These are phyloP conservation scores for Capillidium heterosporum DNA, from an alignment of 371 early-diverging fungal species.

Conservation along the genomic window DNA sequence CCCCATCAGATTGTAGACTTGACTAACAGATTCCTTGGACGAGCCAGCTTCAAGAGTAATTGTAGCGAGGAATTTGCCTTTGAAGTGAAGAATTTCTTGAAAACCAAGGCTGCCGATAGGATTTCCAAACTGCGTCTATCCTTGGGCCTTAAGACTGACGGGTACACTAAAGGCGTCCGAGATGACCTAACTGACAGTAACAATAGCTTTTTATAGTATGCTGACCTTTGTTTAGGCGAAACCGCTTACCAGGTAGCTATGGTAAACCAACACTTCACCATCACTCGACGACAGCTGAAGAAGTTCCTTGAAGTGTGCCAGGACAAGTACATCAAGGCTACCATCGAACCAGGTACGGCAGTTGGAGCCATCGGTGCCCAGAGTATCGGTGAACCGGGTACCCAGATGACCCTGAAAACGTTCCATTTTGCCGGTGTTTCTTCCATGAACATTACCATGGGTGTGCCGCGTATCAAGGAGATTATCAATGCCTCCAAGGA, in stretches of 20 bases:
- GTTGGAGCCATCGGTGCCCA: conserved; percentile 98
- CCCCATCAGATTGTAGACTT: conserved; percentile 54
- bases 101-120: conserved; percentile 12
- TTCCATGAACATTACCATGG: conserved; percentile 96
- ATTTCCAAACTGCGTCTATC: conserved; percentile 12
- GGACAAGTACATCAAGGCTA: conserved; percentile 68
- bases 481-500: conserved; percentile 83
- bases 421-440: conserved; percentile 99
- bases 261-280: conserved; percentile 40
- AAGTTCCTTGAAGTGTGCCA: conserved; percentile 60
- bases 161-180: not conserved
- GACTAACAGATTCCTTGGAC: conserved; percentile 23
- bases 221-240: not conserved
- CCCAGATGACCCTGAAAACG: conserved; percentile 99
- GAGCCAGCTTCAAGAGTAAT: conserved; percentile 26
- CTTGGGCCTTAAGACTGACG: conserved; percentile 17
- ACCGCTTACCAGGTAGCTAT: too few species aligned
- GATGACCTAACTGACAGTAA: not conserved
- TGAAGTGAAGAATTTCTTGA: not conserved
- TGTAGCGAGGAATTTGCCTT: not conserved
- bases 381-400: conserved; percentile 98
- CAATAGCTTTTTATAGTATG: not conserved
- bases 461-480: conserved; percentile 99
- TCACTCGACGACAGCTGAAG: conserved; percentile 56
- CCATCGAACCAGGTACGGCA: conserved; percentile 81